Evolutionary conservation across 805 yeast genomes (phyloP).

Genomic region (Pichia cabralensis): DNA sequence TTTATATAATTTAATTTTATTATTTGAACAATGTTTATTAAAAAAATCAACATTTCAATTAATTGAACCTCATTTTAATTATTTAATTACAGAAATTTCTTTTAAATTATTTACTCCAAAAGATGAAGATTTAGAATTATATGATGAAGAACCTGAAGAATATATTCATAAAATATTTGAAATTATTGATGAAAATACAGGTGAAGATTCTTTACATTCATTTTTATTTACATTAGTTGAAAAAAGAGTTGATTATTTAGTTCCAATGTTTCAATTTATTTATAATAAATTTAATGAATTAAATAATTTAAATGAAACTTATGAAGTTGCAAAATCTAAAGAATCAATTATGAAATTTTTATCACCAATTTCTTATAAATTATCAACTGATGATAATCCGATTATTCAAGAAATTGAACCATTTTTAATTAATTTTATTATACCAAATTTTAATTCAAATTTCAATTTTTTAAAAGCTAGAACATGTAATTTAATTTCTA

Average conservation of each 20-base stretch:
- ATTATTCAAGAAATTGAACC: conserved; percentile 55
- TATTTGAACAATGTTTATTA: conserved; percentile 51
- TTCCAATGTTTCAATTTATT: conserved; percentile 51
- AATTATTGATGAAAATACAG: conserved; percentile 44
- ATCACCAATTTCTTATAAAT: conserved; percentile 57
- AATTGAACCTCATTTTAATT: conserved; percentile 58
- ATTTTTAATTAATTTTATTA: conserved; percentile 50
- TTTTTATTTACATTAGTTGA: conserved; percentile 63
- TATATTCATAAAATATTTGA: conserved; percentile 74
- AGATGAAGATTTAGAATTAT: conserved; percentile 61
- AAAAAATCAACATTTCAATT: conserved; percentile 56
- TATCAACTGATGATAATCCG: conserved; percentile 46
- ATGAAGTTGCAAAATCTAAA: conserved; percentile 51
- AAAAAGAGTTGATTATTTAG: conserved; percentile 52
- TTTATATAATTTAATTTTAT: conserved; percentile 54
- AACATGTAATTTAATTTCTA: conserved; percentile 55
- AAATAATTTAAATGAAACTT: conserved; percentile 26
- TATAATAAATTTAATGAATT: conserved; percentile 36
- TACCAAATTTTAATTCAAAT: conserved; percentile 60
- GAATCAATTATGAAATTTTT: conserved; percentile 77
- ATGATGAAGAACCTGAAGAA: conserved; percentile 85
- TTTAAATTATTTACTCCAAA: conserved; percentile 73
- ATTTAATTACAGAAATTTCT: conserved; percentile 60
- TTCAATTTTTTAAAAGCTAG: conserved; percentile 67
- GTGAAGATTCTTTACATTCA: conserved; percentile 73